These are phyloP conservation scores for Pontederia crassipes DNA, from an alignment of 176 grass and related monocot genomes.

Conservation along the genomic window DNA sequence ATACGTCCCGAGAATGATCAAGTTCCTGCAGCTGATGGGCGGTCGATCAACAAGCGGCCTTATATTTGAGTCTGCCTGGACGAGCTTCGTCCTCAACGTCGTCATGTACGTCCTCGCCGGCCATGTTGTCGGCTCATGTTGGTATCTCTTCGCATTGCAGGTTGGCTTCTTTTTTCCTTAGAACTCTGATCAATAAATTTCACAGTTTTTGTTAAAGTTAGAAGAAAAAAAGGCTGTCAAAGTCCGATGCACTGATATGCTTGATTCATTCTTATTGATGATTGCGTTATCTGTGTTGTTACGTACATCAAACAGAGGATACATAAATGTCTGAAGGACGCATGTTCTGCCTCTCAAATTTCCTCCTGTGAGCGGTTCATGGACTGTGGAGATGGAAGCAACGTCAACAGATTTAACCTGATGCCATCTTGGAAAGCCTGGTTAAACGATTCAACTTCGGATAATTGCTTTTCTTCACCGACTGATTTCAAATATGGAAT, in stretches of 20 bases:
- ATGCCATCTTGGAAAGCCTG: not conserved
- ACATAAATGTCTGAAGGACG: not conserved
- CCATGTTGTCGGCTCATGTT: constrained; percentile 94
- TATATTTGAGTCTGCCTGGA: constrained; percentile 94
- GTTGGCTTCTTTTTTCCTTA: constrained; percentile 24
- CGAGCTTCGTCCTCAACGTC: constrained; percentile 91
- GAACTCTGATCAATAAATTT: too few relatives aligned
- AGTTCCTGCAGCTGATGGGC: constrained; percentile 76
- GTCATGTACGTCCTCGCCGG: constrained; percentile 91
- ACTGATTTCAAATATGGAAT: not conserved
- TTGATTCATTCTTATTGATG: too few relatives aligned
- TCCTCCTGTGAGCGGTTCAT: not conserved
- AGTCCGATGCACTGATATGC: too few relatives aligned
- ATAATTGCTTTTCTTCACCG: not conserved
- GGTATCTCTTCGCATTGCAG: constrained; percentile 95
- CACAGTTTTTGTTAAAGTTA: too few relatives aligned
- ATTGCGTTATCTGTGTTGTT: too few relatives aligned
- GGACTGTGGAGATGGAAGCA: not conserved
- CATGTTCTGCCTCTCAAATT: not conserved
- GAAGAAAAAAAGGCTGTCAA: too few relatives aligned
- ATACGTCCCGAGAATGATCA: constrained; percentile 75
- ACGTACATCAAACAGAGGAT: not conserved
- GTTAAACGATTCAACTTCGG: not conserved
- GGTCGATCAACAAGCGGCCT: constrained; percentile 86
- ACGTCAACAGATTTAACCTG: not conserved